phyloP scores from a whole-genome alignment of 2,329 filamentous ascomycete species.

The Calonectria crousiana region DNA sequence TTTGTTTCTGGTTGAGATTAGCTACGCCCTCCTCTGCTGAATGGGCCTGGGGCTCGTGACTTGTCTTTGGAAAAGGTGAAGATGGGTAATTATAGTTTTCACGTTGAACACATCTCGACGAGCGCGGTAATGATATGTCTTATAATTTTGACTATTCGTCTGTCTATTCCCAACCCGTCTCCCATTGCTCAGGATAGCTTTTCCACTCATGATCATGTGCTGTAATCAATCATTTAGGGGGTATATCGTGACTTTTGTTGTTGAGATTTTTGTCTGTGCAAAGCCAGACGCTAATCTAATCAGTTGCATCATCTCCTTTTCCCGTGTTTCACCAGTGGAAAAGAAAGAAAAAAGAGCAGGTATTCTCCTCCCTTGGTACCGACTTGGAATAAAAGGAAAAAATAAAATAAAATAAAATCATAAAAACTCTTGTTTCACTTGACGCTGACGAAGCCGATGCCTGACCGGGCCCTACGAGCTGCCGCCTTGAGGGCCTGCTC shows the following conservation, averaged over 20 bases:
- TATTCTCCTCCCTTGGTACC: background rate
- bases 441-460: slow-evolving; percentile 74
- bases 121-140: slow-evolving; percentile 39
- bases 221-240: slow-evolving; percentile 7
- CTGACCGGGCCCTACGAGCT: slow-evolving; percentile 68
- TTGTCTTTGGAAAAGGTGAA: background rate
- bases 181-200: background rate
- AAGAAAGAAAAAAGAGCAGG: background rate
- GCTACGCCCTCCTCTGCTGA: background rate
- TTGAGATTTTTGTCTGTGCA: background rate
- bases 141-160: slow-evolving; percentile 16
- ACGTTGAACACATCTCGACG: slow-evolving; percentile 29
- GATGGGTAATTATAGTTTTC: slow-evolving; percentile 7
- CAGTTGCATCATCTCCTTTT: background rate
- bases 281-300: background rate
- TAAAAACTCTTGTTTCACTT: slow-evolving; percentile 59
- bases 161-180: background rate
- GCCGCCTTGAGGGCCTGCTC: slow-evolving; percentile 72
- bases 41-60: background rate
- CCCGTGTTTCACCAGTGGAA: background rate
- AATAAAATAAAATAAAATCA: background rate
- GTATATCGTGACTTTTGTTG: slow-evolving; percentile 8
- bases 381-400: background rate
- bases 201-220: background rate
- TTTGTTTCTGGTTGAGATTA: slow-evolving; percentile 1